These are phyloP conservation scores for Cordyceps cicadae DNA, from an alignment of 2,329 filamentous ascomycete species.

Conservation along the genomic window DNA sequence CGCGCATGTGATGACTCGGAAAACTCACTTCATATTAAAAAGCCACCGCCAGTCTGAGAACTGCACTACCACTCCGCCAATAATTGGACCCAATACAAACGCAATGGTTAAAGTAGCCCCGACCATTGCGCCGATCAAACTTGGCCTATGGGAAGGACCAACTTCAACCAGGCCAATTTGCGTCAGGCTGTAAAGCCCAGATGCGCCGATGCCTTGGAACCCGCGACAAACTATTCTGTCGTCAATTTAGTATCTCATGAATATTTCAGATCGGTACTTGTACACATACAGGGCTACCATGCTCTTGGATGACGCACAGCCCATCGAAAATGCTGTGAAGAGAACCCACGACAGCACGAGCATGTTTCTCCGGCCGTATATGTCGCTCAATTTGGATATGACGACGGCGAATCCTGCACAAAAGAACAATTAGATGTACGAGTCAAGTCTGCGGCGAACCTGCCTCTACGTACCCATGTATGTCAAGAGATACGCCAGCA, in stretches of 20 bases:
- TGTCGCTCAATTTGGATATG: slow-evolving; percentile 51
- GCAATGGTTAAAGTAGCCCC: slow-evolving; percentile 48
- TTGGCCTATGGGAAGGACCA: slow-evolving; percentile 43
- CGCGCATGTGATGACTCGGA: not conserved
- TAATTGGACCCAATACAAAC: slow-evolving; percentile 49
- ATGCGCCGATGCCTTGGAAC: slow-evolving; percentile 53
- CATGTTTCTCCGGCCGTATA: slow-evolving; percentile 46
- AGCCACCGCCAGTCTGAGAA: slow-evolving; percentile 49
- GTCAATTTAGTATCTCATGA: slow-evolving; percentile 14
- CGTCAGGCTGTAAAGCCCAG: slow-evolving; percentile 52
- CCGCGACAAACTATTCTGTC: slow-evolving; percentile 48
- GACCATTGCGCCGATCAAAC: slow-evolving; percentile 46
- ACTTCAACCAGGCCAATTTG: slow-evolving; percentile 51
- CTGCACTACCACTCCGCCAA: slow-evolving; percentile 49
- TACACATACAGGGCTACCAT: slow-evolving; percentile 44
- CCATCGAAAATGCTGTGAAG: slow-evolving; percentile 48
- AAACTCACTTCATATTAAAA: slow-evolving; percentile 52
- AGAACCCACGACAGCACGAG: slow-evolving; percentile 43
- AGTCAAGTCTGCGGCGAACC: not conserved
- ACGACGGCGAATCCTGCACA: slow-evolving; percentile 44
- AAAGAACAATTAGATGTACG: not conserved
- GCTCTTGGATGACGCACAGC: slow-evolving; percentile 40
- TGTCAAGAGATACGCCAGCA: slow-evolving; percentile 47
- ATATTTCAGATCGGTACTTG: not conserved
- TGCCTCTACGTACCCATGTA: slow-evolving; percentile 39